Evolutionary conservation across 129 eudicot species (phyloP).

Genomic region (Centrapalus pauciflorus): DNA sequence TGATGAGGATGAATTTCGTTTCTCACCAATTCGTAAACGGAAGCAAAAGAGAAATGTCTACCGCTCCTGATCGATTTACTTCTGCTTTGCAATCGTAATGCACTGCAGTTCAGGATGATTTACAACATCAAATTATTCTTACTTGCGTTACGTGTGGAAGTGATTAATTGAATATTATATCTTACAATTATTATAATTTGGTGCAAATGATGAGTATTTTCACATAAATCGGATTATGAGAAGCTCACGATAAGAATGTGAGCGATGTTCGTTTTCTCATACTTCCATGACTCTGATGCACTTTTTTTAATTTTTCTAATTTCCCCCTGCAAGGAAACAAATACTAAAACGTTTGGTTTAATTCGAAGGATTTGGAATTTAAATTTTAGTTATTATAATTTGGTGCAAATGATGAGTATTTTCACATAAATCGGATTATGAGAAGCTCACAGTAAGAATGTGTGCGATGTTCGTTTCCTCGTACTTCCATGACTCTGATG

Average conservation of each 20-base stretch:
- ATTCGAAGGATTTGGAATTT: too few relatives aligned
- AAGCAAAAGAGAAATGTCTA: constrained; percentile 15
- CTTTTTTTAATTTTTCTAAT: too few relatives aligned
- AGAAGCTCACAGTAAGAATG: constrained; percentile 10
- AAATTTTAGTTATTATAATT: neutral
- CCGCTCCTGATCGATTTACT: neutral
- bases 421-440: neutral
- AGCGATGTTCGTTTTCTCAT: constrained; percentile 17
- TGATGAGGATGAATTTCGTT: constrained; percentile 24
- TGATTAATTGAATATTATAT: neutral
- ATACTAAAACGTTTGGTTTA: too few relatives aligned
- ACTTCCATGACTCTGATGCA: constrained; percentile 34
- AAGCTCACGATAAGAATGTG: constrained; percentile 8
- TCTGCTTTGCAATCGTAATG: constrained; percentile 20
- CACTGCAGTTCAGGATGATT: constrained; percentile 13
- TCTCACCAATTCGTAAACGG: constrained; percentile 32
- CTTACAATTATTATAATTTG: neutral
- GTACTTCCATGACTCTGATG: constrained; percentile 31
- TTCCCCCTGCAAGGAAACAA: too few relatives aligned
- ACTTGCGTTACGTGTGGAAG: neutral
- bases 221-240: neutral
- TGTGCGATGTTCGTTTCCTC: constrained; percentile 18
- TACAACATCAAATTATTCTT: neutral
- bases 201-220: constrained; percentile 20
- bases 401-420: constrained; percentile 20